Evolutionary conservation across 495 filamentous ascomycete species (phyloP), one percentile per base, ranked within the genome.

Genomic region (Penicillium bovifimosum): DNA sequence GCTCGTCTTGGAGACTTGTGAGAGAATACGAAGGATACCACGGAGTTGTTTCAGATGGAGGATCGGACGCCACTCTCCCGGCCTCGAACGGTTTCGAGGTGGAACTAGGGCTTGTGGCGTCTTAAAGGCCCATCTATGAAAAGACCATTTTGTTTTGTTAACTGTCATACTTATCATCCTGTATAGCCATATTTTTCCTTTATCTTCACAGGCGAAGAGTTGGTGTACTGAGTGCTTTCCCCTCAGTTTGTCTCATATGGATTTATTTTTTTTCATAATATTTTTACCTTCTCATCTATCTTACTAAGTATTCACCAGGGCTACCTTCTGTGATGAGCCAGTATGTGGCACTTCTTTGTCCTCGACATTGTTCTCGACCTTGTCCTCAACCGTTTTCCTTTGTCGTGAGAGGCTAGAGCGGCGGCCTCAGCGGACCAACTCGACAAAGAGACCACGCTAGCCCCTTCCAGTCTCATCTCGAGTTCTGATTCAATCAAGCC

Each of bases 181-280:
- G 71, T 74, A 74, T 72, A 74, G 71, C 71, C 70, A 74, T 67
- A 68, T 66, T 66, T 58, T 63, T 45, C 54, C 55, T 63, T 63
- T 65, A 59, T 61, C 60, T 60, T 62, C 60, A 50, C 60, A 64
- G 71, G 69, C 69, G 71, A 72, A 71, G 67, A 71, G 66, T 67
- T 55, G 70, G 67, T 66, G 67, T 63, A 69, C 67, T 74, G 69
- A 72, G 66, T 66, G 63, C 42, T 63, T 63, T 41, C 63, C 56
- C 36, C 53, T 61, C 57, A 59, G 55, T 66, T 70, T 69, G 56
- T 66, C 47, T 68, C 62, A 68, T 66, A 68, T 70, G 58, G 41
- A 55, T 59, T 55, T 48, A 29, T 70, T 58, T 40, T 65, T 64
- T 68, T 56, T 66, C 61, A 56, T 51, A 53, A 56, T 54, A 34